These are phyloP conservation scores for Acer saccharum DNA, from an alignment of 345 rosid genomes.

Conservation along the genomic window DNA sequence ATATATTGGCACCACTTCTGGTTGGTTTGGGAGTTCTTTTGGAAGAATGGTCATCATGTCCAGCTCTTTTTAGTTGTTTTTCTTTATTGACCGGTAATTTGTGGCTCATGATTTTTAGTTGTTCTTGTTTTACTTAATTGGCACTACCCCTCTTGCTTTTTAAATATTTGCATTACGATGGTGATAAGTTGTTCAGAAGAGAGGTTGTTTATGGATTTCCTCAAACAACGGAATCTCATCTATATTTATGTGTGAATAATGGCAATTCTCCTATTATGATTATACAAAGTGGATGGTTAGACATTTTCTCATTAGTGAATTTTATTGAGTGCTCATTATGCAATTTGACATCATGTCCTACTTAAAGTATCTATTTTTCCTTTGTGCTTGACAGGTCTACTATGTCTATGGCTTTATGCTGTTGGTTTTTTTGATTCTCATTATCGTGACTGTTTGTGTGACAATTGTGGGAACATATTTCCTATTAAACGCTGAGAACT, in stretches of 20 bases:
- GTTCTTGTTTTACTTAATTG: not conserved
- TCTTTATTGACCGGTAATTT: not conserved
- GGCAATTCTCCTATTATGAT: not conserved
- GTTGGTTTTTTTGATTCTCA: constrained; percentile 82
- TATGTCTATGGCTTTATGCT: constrained; percentile 94
- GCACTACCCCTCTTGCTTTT: not conserved
- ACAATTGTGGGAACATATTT: constrained; percentile 93
- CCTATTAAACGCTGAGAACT: constrained; percentile 92
- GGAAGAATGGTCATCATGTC: not conserved
- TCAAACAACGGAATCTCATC: not conserved
- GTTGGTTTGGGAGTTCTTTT: not conserved
- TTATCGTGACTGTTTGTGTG: constrained; percentile 86
- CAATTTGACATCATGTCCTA: not conserved
- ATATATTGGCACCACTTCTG: not conserved
- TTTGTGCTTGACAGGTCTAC: constrained; percentile 63
- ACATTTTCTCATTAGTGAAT: not conserved
- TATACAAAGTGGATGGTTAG: not conserved
- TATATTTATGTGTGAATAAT: not conserved
- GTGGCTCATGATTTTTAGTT: not conserved
- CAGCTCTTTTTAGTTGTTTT: not conserved
- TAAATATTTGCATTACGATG: not conserved
- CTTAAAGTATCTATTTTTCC: not conserved
- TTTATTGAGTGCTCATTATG: not conserved
- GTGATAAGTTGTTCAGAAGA: not conserved
- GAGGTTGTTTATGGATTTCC: not conserved